Conservation (phyloP, 2,329 filamentous ascomycete species). For the Chrysoporthe austroafricana region DNA sequence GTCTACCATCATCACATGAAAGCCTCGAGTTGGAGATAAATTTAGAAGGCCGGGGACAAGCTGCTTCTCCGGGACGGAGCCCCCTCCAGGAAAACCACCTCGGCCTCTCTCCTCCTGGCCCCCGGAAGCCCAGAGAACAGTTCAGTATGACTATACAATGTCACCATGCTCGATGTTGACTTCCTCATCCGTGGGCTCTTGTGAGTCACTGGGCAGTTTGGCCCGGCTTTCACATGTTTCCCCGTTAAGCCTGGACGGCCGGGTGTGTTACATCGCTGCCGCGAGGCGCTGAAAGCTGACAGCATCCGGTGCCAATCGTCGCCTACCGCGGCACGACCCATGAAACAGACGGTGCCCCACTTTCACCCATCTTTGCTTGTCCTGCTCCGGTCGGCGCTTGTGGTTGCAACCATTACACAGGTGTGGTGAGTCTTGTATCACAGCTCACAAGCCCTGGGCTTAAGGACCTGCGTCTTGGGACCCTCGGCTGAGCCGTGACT, state of each 20-base stretch:
- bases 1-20: neutral
- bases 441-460: neutral
- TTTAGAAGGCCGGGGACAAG: no score
- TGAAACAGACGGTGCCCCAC: neutral
- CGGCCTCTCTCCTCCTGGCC: neutral
- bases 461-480: neutral
- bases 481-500: neutral
- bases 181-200: neutral
- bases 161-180: neutral
- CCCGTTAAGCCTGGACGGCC: neutral
- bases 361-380: neutral
- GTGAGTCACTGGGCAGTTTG: neutral
- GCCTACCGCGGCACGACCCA: conserved; percentile 9
- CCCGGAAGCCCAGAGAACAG: neutral
- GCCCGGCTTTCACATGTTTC: conserved; percentile 9
- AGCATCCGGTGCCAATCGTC: neutral
- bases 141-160: neutral
- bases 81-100: neutral
- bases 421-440: neutral
- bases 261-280: conserved; percentile 15
- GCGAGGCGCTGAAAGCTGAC: conserved; percentile 3
- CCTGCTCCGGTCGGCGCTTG: neutral
- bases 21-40: no score
- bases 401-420: neutral
- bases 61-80: no score